Percentiles rank a stretch among this genome's conserved stretches.
phyloP scores from a whole-genome alignment of 345 rosid genomes.

The Acer negundo region DNA sequence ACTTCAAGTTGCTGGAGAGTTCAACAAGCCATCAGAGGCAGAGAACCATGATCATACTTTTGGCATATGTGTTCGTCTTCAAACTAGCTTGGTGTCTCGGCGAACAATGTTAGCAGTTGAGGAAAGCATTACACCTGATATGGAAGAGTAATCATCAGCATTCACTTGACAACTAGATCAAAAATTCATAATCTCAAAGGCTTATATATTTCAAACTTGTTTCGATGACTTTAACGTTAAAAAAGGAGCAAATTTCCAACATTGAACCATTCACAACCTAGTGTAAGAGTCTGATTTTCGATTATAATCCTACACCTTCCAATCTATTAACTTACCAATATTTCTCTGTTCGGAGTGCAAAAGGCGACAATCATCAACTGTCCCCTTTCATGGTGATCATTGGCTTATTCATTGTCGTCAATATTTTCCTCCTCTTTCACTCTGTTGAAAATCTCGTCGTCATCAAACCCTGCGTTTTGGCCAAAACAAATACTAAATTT shows the following conservation, averaged over 20 bases:
- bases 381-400: not conserved
- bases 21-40: conserved; percentile 4
- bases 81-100: not conserved
- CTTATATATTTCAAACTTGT: not conserved
- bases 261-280: not conserved
- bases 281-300: not conserved
- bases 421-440: conserved; percentile 46
- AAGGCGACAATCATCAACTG: not conserved
- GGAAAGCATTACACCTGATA: not conserved
- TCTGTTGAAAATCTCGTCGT: conserved; percentile 64
- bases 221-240: not conserved
- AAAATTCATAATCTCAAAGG: no score
- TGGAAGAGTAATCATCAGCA: conserved; percentile 2
- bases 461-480: conserved; percentile 70
- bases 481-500: conserved; percentile 5
- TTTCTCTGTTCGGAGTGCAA: not conserved
- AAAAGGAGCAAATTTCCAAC: not conserved
- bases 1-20: not conserved
- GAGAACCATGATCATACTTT: conserved; percentile 4
- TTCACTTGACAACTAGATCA: not conserved
- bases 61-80: not conserved
- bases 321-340: not conserved
- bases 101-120: not conserved
- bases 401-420: conserved; percentile 21
- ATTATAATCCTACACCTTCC: conserved; percentile 7